Evolutionary conservation across 1,284 basidiomycete genomes (phyloP), one percentile per base, ranked within the genome.

Genomic region (Apiotrichum mycotoxinovorans): DNA sequence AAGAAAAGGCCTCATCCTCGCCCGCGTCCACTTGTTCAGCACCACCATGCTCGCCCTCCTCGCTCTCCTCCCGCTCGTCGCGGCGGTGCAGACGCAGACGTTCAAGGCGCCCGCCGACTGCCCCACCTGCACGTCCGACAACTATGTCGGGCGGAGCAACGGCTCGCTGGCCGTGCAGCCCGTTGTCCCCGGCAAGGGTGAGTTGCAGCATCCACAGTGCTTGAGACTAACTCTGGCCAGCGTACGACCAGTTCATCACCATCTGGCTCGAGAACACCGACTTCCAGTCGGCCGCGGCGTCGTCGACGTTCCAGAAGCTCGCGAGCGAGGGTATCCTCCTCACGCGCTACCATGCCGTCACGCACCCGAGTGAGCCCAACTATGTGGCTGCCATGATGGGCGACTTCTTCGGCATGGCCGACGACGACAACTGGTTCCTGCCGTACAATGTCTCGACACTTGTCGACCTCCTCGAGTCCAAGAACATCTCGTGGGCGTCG

Each of bases 381-480:
- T 64, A 64, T 25, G 20, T 64, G 18, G 62, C 62, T 11, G 22
- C 60, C 11, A 50, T 35, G 22, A 40, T 49, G 45, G 49, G 49
- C 20, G 49, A 51, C 49, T 51, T 51, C 27, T 51, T 30, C 45
- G 85, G 85, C 26, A 73, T 83, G 64, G 33, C 25, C 12, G 79
- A 80, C 55, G 85, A 87, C 63, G 66, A 35, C 35, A 25, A 44
- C 62, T 71, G 75, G 64, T 69, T 65, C 25, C 56, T 73, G 50
- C 58, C 75, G 7, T 58, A 51, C 34, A 78, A 78, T 66, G 78
- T 85, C 33, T 83, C 83, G 8, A 83, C 82, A n/a, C 63, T 86
- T 43, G 83, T 83, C 27, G 86, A 88, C 64, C 75, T 87, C 4
- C 76, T 87, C 43, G 85, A 87, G 56, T 76, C 78, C 22, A 84